Base-by-base conservation (phyloP, 768 basidiomycete genomes). In the Cystobasidium tubakii region DNA sequence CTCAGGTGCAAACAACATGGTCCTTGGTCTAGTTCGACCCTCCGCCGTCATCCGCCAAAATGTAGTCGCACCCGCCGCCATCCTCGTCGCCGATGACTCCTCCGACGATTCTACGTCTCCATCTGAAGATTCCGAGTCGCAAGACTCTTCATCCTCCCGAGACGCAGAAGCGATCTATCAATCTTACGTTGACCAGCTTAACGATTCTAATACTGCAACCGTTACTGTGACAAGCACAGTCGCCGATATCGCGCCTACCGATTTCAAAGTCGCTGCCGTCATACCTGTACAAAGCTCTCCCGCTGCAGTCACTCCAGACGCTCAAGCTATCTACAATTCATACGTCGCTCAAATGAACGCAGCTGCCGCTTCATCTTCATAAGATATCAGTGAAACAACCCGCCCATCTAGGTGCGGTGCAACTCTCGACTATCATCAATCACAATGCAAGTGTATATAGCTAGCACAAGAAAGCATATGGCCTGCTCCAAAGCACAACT, bases 341-440 rank as follows among this genome's bases (percentile, higher is more conserved):
- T 71, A 71, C 54, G 55, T 71, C 31, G 50, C 69, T 36, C 50
- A 53, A 34, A 71, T 71, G 69, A 55, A 55, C 23, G 63, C 63
- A 3, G 63, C 63, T 17, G 43, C 36, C 21, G 36, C 63, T 34
- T 19, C 63, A 6, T 27, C 63, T 65, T 65, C 63, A 29, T 60
- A 21, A 29, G 29, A 55, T 7, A 7, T 42, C 42, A n/a, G n/a
- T n/a, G n/a, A n/a, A n/a, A n/a, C n/a, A n/a, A n/a, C n/a, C n/a
- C n/a, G n/a, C n/a, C n/a, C n/a, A n/a, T n/a, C n/a, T n/a, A n/a
- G n/a, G n/a, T n/a, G n/a, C n/a, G n/a, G n/a, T n/a, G n/a, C n/a
- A n/a, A n/a, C n/a, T n/a, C n/a, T n/a, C n/a, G n/a, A n/a, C n/a
- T n/a, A n/a, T n/a, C n/a, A n/a, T n/a, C n/a, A n/a, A n/a, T n/a